Conservation (phyloP, 306 rosid species). For the Begonia fuchsioides region DNA sequence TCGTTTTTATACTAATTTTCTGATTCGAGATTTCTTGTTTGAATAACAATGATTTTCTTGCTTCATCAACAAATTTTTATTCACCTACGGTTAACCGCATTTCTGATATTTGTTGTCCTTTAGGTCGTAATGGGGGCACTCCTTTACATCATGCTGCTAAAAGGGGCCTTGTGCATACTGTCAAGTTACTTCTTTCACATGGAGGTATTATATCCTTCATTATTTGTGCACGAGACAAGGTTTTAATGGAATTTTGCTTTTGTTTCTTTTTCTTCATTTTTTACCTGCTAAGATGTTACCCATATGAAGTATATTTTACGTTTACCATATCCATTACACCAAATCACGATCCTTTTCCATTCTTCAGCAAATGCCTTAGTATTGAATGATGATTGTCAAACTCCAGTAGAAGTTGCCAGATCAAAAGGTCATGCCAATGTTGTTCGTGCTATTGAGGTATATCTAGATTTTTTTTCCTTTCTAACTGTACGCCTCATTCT, state of each 20-base stretch:
- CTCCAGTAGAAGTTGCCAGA: slow-evolving; percentile 83
- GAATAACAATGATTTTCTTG: too few species aligned
- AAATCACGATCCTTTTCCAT: slow-evolving; percentile 10
- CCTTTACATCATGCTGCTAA: slow-evolving; percentile 97
- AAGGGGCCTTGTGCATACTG: slow-evolving; percentile 63
- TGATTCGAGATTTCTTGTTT: too few species aligned
- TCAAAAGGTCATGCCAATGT: slow-evolving; percentile 59
- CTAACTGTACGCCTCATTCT: too few species aligned
- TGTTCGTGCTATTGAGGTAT: slow-evolving; percentile 80
- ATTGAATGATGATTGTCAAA: slow-evolving; percentile 92
- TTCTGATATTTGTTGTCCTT: slow-evolving; percentile 5
- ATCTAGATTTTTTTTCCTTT: not conserved
- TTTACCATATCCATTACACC: not conserved
- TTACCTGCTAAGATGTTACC: too few species aligned
- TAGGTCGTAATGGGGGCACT: slow-evolving; percentile 46
- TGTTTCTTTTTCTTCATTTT: too few species aligned
- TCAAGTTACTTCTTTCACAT: slow-evolving; percentile 59
- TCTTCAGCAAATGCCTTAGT: slow-evolving; percentile 65
- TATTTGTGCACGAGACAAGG: too few species aligned
- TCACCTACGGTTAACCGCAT: not conserved
- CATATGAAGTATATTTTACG: slow-evolving; percentile 2
- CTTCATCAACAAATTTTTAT: too few species aligned
- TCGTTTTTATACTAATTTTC: too few species aligned
- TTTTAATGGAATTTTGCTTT: too few species aligned
- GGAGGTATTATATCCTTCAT: slow-evolving; percentile 35